These are phyloP conservation scores for Uronychia binucleata DNA, from an alignment of 73 alveolate species.

Conservation along the genomic window DNA sequence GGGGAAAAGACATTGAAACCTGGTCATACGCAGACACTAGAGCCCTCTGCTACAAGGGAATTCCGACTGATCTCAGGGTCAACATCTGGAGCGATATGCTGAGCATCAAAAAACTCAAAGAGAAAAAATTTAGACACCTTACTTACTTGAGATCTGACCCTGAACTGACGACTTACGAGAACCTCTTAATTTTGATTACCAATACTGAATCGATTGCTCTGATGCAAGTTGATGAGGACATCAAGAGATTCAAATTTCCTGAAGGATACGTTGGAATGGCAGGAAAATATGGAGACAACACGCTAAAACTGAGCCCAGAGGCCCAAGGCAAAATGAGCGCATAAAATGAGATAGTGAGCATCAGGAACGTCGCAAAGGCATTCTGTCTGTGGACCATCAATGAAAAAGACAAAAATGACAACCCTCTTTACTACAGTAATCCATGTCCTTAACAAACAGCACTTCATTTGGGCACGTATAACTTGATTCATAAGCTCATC, in stretches of 20 bases:
- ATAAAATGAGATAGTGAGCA: background rate
- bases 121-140: constrained; percentile 1
- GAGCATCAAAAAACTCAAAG: constrained; percentile 5
- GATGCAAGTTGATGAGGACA: constrained; percentile 37
- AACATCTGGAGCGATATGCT: constrained; percentile 42
- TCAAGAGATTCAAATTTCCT: constrained; percentile 30
- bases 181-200: background rate
- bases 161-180: background rate
- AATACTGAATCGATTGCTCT: constrained; percentile 24
- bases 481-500: constrained; percentile 21
- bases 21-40: constrained; percentile 28
- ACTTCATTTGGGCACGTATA: constrained; percentile 1
- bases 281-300: background rate
- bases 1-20: constrained; percentile 25
- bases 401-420: background rate
- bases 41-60: constrained; percentile 18
- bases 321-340: background rate
- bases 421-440: background rate
- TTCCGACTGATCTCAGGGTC: constrained; percentile 39
- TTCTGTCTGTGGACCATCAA: background rate
- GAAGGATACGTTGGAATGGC: background rate
- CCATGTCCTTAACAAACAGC: too few species aligned
- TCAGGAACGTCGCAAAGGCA: background rate
- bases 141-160: too few species aligned
- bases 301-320: background rate